Percentiles rank a stretch among this genome's conserved stretches.
Conservation (phyloP, 2,329 filamentous ascomycete species). For the Fusarium sp. region DNA sequence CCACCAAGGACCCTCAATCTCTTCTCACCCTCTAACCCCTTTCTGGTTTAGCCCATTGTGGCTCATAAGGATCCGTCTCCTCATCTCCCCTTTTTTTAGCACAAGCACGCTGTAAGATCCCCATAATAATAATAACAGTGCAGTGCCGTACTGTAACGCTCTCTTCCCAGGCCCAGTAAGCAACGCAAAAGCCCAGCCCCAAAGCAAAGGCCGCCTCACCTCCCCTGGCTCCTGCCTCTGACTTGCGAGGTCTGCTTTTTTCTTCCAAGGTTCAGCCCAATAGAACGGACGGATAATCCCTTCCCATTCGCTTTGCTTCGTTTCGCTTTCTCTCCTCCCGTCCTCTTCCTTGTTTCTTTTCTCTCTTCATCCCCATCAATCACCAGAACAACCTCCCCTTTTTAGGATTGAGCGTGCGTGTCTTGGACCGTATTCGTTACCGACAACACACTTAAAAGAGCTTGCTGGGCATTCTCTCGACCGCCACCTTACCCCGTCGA, state of each 20-base stretch:
- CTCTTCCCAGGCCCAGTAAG: constrained; percentile 5
- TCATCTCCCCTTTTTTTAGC: constrained; percentile 33
- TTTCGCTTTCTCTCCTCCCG: constrained; percentile 7
- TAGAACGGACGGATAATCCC: constrained; percentile 37
- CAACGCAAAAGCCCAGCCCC: constrained; percentile 35
- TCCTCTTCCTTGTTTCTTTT: constrained; percentile 29
- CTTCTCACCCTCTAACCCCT: constrained; percentile 4
- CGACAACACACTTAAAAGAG: constrained; percentile 28
- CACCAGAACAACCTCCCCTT: constrained; percentile 17
- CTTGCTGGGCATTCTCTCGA: constrained; percentile 40
- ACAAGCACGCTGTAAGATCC: constrained; percentile 18
- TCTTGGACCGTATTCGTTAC: constrained; percentile 27
- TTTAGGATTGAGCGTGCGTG: constrained; percentile 34
- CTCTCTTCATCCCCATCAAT: constrained; percentile 20
- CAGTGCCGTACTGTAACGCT: constrained; percentile 9
- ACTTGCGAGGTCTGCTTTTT: constrained; percentile 11
- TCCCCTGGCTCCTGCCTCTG: constrained; percentile 32
- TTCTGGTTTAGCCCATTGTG: constrained; percentile 21
- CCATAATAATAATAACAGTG: constrained; percentile 27
- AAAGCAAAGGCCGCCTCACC: constrained; percentile 34
- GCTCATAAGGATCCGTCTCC: constrained; percentile 29
- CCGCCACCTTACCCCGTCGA: constrained; percentile 10
- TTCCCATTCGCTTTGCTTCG: constrained; percentile 35
- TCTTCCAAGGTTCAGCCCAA: constrained; percentile 32
- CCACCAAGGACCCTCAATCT: constrained; percentile 29